Conservation (phyloP, 2,329 filamentous ascomycete species). For the Setomelanomma holmii region DNA sequence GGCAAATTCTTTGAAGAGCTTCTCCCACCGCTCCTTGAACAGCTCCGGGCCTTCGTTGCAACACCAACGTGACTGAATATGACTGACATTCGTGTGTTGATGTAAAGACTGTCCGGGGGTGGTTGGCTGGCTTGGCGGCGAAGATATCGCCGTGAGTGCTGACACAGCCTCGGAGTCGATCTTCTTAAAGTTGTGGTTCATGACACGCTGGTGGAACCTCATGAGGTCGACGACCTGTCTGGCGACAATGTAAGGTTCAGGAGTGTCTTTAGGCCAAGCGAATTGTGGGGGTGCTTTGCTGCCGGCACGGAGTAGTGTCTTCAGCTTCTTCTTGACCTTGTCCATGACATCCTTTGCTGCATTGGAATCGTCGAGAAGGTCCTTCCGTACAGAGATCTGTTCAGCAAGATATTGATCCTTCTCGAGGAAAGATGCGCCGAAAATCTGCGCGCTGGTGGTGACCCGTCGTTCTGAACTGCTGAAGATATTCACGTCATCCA, state of each 20-base stretch:
- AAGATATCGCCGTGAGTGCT: conserved; percentile 60
- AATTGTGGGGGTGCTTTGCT: conserved; percentile 93
- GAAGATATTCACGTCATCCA: conserved; percentile 93
- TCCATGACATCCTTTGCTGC: conserved; percentile 99
- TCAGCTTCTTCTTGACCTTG: conserved; percentile 99
- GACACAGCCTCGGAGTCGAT: conserved; percentile 71
- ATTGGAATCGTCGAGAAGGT: conserved; percentile 95
- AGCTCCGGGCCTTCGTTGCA: conserved; percentile 93
- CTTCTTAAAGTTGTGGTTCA: conserved; percentile 91
- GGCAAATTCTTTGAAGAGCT: conserved; percentile 94
- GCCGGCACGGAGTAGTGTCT: conserved; percentile 88
- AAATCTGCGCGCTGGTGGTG: conserved; percentile 95
- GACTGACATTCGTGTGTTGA: conserved; percentile 38
- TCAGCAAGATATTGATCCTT: conserved; percentile 85
- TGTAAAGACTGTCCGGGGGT: conserved; percentile 48
- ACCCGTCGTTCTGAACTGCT: conserved; percentile 95
- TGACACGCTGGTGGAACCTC: conserved; percentile 95
- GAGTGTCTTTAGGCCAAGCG: conserved; percentile 94
- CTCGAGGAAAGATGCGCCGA: conserved; percentile 86
- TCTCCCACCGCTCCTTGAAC: conserved; percentile 97
- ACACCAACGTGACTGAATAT: conserved; percentile 91
- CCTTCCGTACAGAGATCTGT: conserved; percentile 89
- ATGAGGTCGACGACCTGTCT: conserved; percentile 92
- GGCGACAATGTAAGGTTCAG: conserved; percentile 92
- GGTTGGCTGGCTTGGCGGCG: conserved; percentile 41